These are phyloP conservation scores for Pachysandra terminalis DNA, from an alignment of 164 flowering plant species.

Conservation along the genomic window DNA sequence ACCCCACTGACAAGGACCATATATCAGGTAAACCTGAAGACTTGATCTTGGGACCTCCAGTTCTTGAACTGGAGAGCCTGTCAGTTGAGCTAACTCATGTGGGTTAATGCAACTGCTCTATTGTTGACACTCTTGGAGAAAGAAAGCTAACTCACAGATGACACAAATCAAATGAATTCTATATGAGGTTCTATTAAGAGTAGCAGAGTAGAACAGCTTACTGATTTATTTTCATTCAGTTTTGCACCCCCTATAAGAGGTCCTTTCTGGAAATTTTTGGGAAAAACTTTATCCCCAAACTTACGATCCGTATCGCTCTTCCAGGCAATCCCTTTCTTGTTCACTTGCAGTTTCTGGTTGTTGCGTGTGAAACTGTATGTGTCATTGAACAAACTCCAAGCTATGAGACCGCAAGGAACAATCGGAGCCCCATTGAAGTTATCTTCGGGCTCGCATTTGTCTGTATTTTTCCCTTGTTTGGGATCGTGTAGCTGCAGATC, in stretches of 20 bases:
- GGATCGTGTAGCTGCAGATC: slow-evolving; percentile 52
- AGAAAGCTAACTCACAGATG: neutral
- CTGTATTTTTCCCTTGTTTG: slow-evolving; percentile 19
- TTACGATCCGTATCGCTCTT: slow-evolving; percentile 88
- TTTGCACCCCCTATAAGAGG: slow-evolving; percentile 61
- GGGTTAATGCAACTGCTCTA: no score
- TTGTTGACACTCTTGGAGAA: neutral
- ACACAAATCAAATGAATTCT: neutral
- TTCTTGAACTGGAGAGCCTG: no score
- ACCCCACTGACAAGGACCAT: no score
- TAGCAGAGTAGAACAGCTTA: slow-evolving; percentile 30
- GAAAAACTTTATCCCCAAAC: slow-evolving; percentile 79
- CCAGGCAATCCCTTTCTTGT: slow-evolving; percentile 81
- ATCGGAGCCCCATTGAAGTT: slow-evolving; percentile 30
- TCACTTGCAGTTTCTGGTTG: slow-evolving; percentile 38
- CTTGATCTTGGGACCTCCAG: no score
- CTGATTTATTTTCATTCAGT: slow-evolving; percentile 49
- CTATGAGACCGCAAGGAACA: slow-evolving; percentile 96
- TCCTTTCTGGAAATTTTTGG: slow-evolving; percentile 76
- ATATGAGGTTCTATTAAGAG: neutral
- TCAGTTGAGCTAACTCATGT: no score
- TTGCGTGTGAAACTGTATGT: slow-evolving; percentile 65
- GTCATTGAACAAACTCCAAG: slow-evolving; percentile 94
- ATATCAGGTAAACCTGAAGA: no score
- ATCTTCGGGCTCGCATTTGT: slow-evolving; percentile 63